Conservation (phyloP, 2,329 filamentous ascomycete genomes). For the Leptographium lundbergii region DNA sequence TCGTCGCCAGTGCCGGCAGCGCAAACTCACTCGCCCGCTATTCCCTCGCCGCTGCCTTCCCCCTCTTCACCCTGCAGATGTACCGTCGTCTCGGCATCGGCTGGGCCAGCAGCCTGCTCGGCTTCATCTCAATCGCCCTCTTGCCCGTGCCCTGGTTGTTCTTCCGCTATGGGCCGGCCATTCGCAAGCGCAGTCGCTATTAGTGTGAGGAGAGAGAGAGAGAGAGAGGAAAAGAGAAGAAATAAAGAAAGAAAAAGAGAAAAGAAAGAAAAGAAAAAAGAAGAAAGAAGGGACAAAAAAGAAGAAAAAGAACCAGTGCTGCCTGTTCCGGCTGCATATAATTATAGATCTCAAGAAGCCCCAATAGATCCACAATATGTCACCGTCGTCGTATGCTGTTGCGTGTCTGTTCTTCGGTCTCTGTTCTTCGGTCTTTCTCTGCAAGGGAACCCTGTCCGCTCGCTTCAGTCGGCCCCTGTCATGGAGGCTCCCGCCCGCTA, state of each 20-base stretch:
- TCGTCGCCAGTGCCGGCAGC: conserved; percentile 44
- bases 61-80: conserved; percentile 48
- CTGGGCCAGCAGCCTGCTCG: conserved; percentile 35
- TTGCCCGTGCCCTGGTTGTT: conserved; percentile 40
- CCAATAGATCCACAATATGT: background rate
- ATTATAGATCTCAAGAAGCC: background rate
- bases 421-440: background rate
- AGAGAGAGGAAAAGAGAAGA: no score
- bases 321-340: background rate
- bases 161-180: conserved; percentile 32
- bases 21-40: conserved; percentile 49
- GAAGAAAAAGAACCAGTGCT: no score
- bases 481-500: background rate
- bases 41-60: conserved; percentile 41
- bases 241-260: no score
- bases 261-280: no score
- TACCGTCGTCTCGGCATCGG: conserved; percentile 28
- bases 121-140: conserved; percentile 32
- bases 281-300: no score
- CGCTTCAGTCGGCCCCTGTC: background rate
- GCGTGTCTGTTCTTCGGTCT: background rate
- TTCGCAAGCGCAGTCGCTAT: conserved; percentile 28
- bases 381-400: background rate
- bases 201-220: no score
- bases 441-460: background rate